Evolutionary conservation across 345 rosid genomes (phyloP).

Genomic region (Eucalyptus microcorys): DNA sequence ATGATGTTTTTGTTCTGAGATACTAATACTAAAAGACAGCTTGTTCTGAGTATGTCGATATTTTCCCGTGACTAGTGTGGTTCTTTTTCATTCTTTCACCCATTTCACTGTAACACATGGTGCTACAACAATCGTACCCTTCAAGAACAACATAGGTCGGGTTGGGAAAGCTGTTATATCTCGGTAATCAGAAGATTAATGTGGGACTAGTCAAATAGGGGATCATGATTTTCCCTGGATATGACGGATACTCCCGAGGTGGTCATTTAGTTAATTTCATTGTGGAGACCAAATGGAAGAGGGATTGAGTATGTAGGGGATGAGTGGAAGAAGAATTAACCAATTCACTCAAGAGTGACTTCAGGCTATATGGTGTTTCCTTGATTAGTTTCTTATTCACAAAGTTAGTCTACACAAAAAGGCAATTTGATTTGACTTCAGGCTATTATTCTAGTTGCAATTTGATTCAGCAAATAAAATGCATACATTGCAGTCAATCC

Average conservation of each 20-base stretch:
- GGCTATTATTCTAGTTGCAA: background rate
- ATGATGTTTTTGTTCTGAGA: background rate
- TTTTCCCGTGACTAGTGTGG: accelerated
- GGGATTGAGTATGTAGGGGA: background rate
- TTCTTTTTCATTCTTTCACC: background rate
- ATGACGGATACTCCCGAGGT: background rate
- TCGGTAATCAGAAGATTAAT: background rate
- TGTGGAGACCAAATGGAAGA: background rate
- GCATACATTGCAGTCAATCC: background rate
- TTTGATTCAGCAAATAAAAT: background rate
- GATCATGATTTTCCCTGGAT: background rate
- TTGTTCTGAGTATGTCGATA: background rate
- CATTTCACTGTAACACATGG: background rate
- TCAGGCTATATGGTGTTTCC: background rate
- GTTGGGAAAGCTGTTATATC: background rate
- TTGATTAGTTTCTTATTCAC: background rate
- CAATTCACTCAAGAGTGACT: background rate
- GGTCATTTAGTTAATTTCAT: background rate
- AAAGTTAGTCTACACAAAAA: background rate
- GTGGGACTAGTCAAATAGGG: background rate
- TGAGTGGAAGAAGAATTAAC: background rate
- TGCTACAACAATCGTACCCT: background rate
- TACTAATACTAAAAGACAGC: background rate
- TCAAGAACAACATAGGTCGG: background rate
- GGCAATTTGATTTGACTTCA: background rate